These are phyloP conservation scores for Orobanche coerulescens DNA, from an alignment of 257 asterid genomes.

Conservation along the genomic window DNA sequence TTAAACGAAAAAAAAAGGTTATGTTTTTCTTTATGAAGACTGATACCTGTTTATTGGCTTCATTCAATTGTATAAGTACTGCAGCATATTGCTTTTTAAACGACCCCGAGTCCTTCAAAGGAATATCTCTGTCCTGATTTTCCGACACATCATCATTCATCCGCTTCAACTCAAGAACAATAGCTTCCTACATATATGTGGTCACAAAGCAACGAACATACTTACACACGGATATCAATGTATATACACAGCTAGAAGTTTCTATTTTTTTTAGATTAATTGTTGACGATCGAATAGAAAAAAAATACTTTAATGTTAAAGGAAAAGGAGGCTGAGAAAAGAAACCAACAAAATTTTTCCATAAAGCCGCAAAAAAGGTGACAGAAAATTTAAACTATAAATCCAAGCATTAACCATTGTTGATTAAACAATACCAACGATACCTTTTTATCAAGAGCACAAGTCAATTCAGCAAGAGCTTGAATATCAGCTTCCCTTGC, in stretches of 20 bases:
- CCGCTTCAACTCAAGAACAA: conserved; percentile 68
- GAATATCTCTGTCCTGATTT: conserved; percentile 44
- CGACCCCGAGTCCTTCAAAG: conserved; percentile 68
- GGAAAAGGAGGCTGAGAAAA: background rate
- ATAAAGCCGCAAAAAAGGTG: background rate
- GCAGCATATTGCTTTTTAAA: conserved; percentile 87
- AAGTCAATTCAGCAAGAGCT: conserved; percentile 75
- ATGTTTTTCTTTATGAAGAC: conserved; percentile 13
- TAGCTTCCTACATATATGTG: conserved; percentile 59
- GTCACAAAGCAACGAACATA: conserved; percentile 25
- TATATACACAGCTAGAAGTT: no score
- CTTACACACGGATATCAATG: background rate
- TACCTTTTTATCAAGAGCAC: conserved; percentile 95
- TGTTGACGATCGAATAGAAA: no score
- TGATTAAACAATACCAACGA: background rate
- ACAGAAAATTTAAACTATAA: background rate
- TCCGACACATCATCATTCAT: conserved; percentile 80
- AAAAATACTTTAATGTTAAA: background rate
- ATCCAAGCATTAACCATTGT: background rate
- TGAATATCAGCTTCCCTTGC: conserved; percentile 89
- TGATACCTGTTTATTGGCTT: conserved; percentile 60
- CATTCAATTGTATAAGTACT: conserved; percentile 62
- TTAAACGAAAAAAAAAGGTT: conserved; percentile 10
- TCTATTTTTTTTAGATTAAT: no score
- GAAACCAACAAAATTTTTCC: background rate